Conservation (phyloP, 306 rosid genomes). For the Fragaria ananassa region DNA sequence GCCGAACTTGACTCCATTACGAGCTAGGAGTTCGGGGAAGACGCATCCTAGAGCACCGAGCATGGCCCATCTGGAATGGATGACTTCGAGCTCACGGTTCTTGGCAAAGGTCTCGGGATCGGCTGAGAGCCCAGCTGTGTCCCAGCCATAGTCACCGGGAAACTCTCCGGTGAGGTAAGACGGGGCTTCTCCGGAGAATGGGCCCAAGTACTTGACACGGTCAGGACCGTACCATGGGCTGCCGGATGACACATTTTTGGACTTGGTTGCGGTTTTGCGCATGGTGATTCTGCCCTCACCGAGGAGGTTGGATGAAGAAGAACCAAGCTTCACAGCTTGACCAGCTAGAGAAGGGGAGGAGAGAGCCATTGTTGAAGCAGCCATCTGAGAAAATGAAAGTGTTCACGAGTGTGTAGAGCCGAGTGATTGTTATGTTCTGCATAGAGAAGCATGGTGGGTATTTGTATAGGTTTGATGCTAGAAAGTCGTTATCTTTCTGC, state of each 20-base stretch:
- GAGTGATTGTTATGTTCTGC: background rate
- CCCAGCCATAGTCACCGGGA: conserved; percentile 39
- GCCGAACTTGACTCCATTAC: conserved; percentile 36
- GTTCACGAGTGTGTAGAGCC: background rate
- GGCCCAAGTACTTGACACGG: conserved; percentile 36
- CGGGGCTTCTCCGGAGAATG: conserved; percentile 29
- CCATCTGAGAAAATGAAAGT: conserved; percentile 3
- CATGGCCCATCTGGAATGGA: conserved; percentile 32
- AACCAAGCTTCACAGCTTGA: conserved; percentile 26
- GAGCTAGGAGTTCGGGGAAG: conserved; percentile 30
- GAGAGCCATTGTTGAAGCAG: conserved; percentile 29
- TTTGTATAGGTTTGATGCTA: background rate
- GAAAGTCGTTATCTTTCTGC: conserved; percentile 14
- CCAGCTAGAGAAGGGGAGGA: conserved; percentile 34
- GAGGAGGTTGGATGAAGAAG: conserved; percentile 21
- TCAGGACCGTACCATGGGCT: conserved; percentile 36
- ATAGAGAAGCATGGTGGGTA: background rate
- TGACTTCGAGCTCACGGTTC: conserved; percentile 32
- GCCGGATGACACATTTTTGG: conserved; percentile 21
- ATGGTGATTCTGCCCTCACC: conserved; percentile 25
- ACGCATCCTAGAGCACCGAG: conserved; percentile 31
- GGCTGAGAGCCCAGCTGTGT: conserved; percentile 33
- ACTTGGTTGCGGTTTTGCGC: conserved; percentile 16
- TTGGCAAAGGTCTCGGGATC: conserved; percentile 35
- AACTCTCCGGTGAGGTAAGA: conserved; percentile 35